phyloP scores from a whole-genome alignment of 1,139 yeast species.

The Hyphopichia burtonii region DNA sequence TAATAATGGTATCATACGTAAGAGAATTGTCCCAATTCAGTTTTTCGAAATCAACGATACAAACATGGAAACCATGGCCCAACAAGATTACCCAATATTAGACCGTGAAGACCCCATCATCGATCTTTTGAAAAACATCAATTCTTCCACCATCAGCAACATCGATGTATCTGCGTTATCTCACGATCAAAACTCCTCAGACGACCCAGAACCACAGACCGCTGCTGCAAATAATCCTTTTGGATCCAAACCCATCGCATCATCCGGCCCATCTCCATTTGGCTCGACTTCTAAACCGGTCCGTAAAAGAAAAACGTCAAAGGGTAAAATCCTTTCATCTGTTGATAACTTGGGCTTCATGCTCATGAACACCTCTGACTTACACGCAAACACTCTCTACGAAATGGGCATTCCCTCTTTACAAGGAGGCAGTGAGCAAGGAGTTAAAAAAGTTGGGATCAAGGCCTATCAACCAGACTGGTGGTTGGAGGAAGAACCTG shows the following conservation, averaged over 20 bases:
- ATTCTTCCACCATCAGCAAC: slow-evolving; percentile 19
- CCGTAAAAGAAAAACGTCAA: slow-evolving; percentile 38
- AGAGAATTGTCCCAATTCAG: slow-evolving; percentile 74
- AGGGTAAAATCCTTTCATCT: slow-evolving; percentile 60
- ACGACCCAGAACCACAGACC: no score
- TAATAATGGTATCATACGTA: slow-evolving; percentile 79
- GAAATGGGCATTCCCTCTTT: slow-evolving; percentile 30
- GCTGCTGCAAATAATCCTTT: slow-evolving; percentile 3
- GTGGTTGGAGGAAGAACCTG: slow-evolving; percentile 50
- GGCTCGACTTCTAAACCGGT: slow-evolving; percentile 26
- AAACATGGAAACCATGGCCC: slow-evolving; percentile 14
- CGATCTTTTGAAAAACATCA: slow-evolving; percentile 15
- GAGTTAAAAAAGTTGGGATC: slow-evolving; percentile 30
- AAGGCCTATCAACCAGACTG: slow-evolving; percentile 59
- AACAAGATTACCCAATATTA: slow-evolving; percentile 13
- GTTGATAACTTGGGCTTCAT: slow-evolving; percentile 69
- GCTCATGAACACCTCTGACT: slow-evolving; percentile 47
- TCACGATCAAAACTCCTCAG: no score
- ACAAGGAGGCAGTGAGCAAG: slow-evolving; percentile 15
- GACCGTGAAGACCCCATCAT: slow-evolving; percentile 16
- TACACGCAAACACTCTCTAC: slow-evolving; percentile 26
- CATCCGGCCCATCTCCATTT: slow-evolving; percentile 26
- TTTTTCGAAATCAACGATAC: slow-evolving; percentile 32
- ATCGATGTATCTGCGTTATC: slow-evolving; percentile 24
- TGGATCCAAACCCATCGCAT: neutral